Conservation (phyloP, 176 grass and related monocot genomes). For the Carex myosuroides region DNA sequence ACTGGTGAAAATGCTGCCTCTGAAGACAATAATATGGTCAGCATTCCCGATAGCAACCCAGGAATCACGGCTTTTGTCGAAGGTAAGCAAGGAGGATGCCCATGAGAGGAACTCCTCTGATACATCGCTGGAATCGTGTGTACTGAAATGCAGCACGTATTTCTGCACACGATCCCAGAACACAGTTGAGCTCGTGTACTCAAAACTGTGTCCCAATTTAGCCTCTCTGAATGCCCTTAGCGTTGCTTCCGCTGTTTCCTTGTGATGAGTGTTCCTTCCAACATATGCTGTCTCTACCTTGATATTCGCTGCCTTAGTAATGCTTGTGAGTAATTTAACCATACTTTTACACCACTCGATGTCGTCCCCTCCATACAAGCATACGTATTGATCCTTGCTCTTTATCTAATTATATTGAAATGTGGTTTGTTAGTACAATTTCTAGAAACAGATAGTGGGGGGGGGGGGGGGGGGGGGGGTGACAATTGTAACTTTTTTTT, state of each 20-base stretch:
- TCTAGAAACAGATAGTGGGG: neutral
- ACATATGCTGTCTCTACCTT: constrained; percentile 2
- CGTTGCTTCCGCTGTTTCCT: neutral
- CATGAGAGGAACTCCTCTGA: neutral
- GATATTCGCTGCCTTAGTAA: neutral
- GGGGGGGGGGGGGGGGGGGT: neutral
- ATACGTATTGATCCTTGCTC: constrained; percentile 10
- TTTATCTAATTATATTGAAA: neutral
- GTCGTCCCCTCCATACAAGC: neutral
- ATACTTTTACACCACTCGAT: constrained; percentile 12
- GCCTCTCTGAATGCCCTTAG: neutral
- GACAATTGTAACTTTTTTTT: neutral
- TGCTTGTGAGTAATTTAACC: neutral
- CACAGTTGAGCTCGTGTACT: neutral
- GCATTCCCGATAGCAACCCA: constrained; percentile 3
- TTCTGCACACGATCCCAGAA: constrained; percentile 4
- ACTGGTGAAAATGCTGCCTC: neutral
- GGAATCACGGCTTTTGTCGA: neutral
- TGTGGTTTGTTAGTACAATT: neutral
- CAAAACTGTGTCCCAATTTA: constrained; percentile 1
- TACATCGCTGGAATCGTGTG: neutral
- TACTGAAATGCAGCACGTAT: neutral
- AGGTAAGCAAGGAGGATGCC: neutral
- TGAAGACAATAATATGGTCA: neutral
- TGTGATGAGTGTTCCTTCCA: constrained; percentile 8